Evolutionary conservation across 441 rosid genomes (phyloP).

Genomic region (Melastoma candidum): DNA sequence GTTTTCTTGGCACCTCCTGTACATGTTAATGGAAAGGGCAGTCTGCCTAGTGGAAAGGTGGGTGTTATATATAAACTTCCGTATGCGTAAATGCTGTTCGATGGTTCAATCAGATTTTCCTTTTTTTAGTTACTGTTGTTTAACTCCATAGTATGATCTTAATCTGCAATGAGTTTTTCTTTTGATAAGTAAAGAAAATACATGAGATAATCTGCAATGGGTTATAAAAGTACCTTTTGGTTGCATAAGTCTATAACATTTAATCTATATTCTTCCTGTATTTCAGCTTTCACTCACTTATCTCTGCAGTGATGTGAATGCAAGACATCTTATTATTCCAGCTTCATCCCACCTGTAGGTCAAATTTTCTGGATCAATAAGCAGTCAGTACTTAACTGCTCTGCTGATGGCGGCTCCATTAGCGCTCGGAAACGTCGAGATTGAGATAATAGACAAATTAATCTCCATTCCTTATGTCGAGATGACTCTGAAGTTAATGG

Average conservation of each 20-base stretch:
- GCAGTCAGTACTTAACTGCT: constrained; percentile 96
- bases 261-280: too few relatives aligned
- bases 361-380: constrained; percentile 87
- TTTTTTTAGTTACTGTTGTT: not conserved
- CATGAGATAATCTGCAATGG: too few relatives aligned
- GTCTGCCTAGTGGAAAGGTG: constrained; percentile 98
- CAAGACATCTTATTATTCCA: too few relatives aligned
- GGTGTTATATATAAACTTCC: constrained; percentile 1
- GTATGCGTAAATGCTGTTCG: not conserved
- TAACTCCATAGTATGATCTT: too few relatives aligned
- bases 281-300: too few relatives aligned
- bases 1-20: constrained; percentile 86
- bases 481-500: constrained; percentile 93
- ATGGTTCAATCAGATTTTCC: not conserved
- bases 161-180: too few relatives aligned
- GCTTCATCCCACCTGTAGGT: constrained; percentile 39
- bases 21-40: constrained; percentile 63
- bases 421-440: constrained; percentile 83
- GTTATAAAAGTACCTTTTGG: too few relatives aligned
- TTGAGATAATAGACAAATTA: constrained; percentile 77
- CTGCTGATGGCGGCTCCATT: constrained; percentile 93
- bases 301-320: too few relatives aligned
- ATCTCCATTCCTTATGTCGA: constrained; percentile 93
- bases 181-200: too few relatives aligned
- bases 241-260: too few relatives aligned